Base-by-base conservation (phyloP, 169 alveolate genomes). In the Babesia caballi region DNA sequence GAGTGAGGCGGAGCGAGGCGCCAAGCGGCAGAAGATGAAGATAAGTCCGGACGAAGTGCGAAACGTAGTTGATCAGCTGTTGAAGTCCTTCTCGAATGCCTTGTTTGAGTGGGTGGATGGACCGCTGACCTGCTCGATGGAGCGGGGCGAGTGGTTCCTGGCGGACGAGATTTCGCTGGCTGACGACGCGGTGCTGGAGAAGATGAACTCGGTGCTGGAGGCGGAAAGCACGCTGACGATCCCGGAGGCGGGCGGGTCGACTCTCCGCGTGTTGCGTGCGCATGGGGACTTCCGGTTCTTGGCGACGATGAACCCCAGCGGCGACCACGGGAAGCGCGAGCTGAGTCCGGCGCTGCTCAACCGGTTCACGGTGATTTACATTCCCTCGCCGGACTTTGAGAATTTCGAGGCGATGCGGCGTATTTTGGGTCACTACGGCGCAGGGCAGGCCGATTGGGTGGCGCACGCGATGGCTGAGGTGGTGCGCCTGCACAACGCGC, bases 251-350 rank as follows among this genome's bases (percentile, higher is more conserved):
- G 92, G 93, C 35, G 91, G 84, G 14, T 71, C 66, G 0, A 78
- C 83, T 42, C 65, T 85, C n/a, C 91, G 89, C n/a, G 74, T 85
- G 28, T 72, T 96, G 35, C 84, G 80, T 49, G 98, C 98, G 6
- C 95, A 95, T 75, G 89, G 88, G 25, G 88, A 90, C 44, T 98
- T 98, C 83, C 89, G 95, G 23, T 90, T 97, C 35, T 91, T 97
- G 49, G 99, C 99, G n/a, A 97, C 99, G 17, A 98, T 98, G 99
- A 97, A 98, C 82, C 99, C 99, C 38, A 96, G 99, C 33, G 99
- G 98, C 25, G 99, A 97, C 87, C 98, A 93, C 84, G 99, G 99
- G 21, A 98, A 98, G 92, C 95, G 97, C 78, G 99, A 98, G 85
- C 92, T 98, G 21, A 94, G 98, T 33, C 99, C 99, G 35, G 99